Percentiles rank a stretch among this genome's conserved stretches.
These are phyloP conservation scores for Russula lepida DNA, from an alignment of 768 basidiomycete species.

Conservation along the genomic window DNA sequence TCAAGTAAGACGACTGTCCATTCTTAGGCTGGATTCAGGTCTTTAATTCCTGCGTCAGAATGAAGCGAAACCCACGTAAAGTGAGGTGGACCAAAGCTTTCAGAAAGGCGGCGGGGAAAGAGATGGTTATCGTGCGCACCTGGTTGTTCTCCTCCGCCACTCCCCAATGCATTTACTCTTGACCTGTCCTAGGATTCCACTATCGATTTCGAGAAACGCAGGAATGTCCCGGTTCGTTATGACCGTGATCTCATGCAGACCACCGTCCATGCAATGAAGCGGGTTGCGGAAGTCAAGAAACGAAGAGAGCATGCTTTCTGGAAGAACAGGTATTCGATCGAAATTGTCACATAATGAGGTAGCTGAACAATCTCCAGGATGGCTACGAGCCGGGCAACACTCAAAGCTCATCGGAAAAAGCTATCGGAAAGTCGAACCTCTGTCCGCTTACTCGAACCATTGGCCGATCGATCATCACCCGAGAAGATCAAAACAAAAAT, in stretches of 20 bases:
- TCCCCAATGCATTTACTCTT: background rate
- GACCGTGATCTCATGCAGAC: conserved; percentile 89
- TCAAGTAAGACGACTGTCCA: conserved; percentile 58
- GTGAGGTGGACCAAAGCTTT: conserved; percentile 99
- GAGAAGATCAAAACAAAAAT: conserved; percentile 68
- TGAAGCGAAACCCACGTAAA: conserved; percentile 99
- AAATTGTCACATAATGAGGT: background rate
- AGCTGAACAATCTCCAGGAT: conserved; percentile 44
- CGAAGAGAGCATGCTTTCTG: conserved; percentile 91
- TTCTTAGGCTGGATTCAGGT: background rate
- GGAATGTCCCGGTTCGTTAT: conserved; percentile 96
- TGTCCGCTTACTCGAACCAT: conserved; percentile 60
- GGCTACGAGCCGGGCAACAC: conserved; percentile 73
- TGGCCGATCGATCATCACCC: conserved; percentile 35
- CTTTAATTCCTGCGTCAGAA: conserved; percentile 39
- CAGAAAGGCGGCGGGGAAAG: conserved; percentile 96
- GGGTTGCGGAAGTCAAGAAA: conserved; percentile 84
- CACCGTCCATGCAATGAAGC: conserved; percentile 94
- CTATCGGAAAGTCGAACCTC: conserved; percentile 45
- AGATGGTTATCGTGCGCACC: conserved; percentile 89
- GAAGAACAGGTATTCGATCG: conserved; percentile 65
- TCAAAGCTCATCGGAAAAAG: conserved; percentile 64
- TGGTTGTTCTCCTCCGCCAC: background rate
- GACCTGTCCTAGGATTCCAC: conserved; percentile 73
- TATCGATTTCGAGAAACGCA: conserved; percentile 97